phyloP scores from a whole-genome alignment of 2,329 filamentous ascomycete genomes.

The Fusarium sambucinum region DNA sequence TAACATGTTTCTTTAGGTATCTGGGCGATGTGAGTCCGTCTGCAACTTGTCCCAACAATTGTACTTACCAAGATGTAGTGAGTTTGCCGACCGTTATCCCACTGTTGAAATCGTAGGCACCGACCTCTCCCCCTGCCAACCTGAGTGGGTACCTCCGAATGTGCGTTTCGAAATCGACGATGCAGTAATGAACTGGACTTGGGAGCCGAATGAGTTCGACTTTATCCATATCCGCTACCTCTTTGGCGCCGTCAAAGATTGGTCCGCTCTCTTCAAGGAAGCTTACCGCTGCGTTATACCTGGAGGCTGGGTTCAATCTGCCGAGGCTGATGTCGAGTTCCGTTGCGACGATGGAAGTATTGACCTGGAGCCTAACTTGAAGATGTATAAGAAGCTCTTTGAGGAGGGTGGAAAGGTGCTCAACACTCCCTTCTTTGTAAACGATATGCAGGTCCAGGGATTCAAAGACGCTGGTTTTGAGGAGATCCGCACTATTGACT shows the following conservation, averaged over 20 bases:
- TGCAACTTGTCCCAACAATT: fast-evolving
- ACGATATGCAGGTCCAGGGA: constrained; percentile 5
- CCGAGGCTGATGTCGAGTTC: constrained; percentile 27
- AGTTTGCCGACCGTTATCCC: constrained; percentile 30
- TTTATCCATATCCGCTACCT: constrained; percentile 33
- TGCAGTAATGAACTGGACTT: constrained; percentile 25
- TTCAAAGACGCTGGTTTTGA: constrained; percentile 5
- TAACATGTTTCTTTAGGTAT: constrained; percentile 4
- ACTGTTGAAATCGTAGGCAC: constrained; percentile 19
- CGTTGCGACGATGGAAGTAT: constrained; percentile 18
- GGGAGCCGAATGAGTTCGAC: constrained; percentile 10
- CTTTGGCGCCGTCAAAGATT: constrained; percentile 22
- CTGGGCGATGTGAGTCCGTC: constrained; percentile 19
- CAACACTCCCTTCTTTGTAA: constrained; percentile 1
- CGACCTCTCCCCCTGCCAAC: constrained; percentile 27
- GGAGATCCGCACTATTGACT: neutral
- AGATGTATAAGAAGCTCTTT: neutral
- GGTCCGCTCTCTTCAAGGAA: constrained; percentile 13
- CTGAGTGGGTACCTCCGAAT: constrained; percentile 29
- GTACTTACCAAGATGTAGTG: neutral
- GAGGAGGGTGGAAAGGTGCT: neutral
- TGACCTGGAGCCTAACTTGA: neutral
- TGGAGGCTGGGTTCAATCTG: constrained; percentile 29
- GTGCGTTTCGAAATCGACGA: constrained; percentile 31
- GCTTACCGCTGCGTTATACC: constrained; percentile 22